Evolutionary conservation across 2,329 filamentous ascomycete genomes (phyloP), one percentile per base, ranked within the genome.

Genomic region (Davidsoniella virescens): DNA sequence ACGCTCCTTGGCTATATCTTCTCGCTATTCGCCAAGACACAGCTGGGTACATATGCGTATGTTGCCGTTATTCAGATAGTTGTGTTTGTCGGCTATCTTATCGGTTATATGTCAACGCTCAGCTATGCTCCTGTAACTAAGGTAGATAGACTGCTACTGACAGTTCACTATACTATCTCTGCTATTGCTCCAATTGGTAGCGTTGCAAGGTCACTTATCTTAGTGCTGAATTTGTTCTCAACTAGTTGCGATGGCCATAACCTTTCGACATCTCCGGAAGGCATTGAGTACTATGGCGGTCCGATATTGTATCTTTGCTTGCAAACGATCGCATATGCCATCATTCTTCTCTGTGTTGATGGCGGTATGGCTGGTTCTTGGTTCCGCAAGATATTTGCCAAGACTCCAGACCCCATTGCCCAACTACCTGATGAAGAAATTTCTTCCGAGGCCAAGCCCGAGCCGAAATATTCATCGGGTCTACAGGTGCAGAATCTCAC

Each of bases 11-110:
- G 82, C 2, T 95, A 95, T 62, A 69, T 90, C 37, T 72, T 94
- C 40, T 94, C 87, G 0, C 73, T 94, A 0, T 83, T 87, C 58
- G 77, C 82, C 33, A 76, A 74, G 46, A 87, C 82, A 29, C 87
- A 93, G 62, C 71, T 94, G 5, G 82, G 84, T 4, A 80, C 87
- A 0, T 95, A 92, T 61, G 88, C 87, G 0, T 83, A 90, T 61
- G 78, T 84, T 2, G 84, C 86, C 1, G 84, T 82, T 16, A 74
- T 78, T 14, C 86, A 94, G 63, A 82, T 82, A 6, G 67, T 84
- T 9, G 65, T 82, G 56, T 84, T 87, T 59, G 65, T 87, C 17
- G 61, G 80, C 12, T 87, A 87, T 60, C 69, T 87, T 54, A 76
- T 87, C 57, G 76, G 75, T 1, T 87, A 84, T 60, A 69, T 87